Evolutionary conservation across 768 basidiomycete genomes (phyloP).

Genomic region (Tylopilus rubrobrunneus): DNA sequence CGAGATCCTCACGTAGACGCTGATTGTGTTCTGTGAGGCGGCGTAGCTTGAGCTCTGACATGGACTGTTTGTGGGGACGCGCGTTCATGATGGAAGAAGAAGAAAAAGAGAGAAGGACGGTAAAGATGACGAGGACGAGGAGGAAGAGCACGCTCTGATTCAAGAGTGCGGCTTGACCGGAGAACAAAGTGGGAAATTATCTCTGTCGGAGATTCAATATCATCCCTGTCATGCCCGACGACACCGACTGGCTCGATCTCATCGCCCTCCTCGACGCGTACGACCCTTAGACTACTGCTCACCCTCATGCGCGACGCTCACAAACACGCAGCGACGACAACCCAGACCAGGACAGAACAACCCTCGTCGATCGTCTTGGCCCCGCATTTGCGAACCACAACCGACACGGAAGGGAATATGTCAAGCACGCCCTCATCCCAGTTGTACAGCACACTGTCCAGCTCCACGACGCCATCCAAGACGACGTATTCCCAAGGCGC

Average conservation of each 20-base stretch:
- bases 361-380: slow-evolving; percentile 47
- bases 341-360: slow-evolving; percentile 40
- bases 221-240: slow-evolving; percentile 10
- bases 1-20: slow-evolving; percentile 83
- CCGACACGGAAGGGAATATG: slow-evolving; percentile 24
- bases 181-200: not conserved
- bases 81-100: slow-evolving; percentile 49
- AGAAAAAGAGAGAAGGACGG: not conserved
- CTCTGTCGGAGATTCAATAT: slow-evolving; percentile 19
- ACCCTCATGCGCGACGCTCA: not conserved
- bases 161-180: slow-evolving; percentile 1
- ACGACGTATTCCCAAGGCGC: slow-evolving; percentile 30
- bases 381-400: slow-evolving; percentile 33
- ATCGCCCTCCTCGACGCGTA: slow-evolving; percentile 29
- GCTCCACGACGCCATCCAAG: slow-evolving; percentile 34
- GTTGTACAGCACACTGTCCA: slow-evolving; percentile 32
- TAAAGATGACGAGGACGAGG: not conserved
- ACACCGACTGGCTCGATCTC: slow-evolving; percentile 25
- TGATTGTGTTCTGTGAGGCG: slow-evolving; percentile 93
- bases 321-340: slow-evolving; percentile 32
- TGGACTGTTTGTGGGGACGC: slow-evolving; percentile 86
- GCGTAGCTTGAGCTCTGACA: slow-evolving; percentile 96
- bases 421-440: slow-evolving; percentile 34
- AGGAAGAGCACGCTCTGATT: not conserved
- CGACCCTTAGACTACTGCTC: not conserved